These are phyloP conservation scores for Dissophora globulifera DNA, from an alignment of 192 early-diverging fungal genomes.

Conservation along the genomic window DNA sequence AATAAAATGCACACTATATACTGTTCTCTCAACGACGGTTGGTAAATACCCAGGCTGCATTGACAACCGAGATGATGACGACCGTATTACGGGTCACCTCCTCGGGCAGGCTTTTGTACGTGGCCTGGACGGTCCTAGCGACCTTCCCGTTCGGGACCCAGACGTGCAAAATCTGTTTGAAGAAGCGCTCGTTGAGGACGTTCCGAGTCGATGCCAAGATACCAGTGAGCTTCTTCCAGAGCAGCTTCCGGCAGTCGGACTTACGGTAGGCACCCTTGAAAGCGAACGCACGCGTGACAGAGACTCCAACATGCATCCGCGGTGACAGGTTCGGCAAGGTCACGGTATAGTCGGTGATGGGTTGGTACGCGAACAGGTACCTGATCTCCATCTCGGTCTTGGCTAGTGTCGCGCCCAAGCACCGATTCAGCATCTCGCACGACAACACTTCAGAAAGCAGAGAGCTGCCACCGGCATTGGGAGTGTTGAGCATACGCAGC, in stretches of 20 bases:
- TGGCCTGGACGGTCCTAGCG: conserved; percentile 50
- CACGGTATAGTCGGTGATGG: conserved; percentile 63
- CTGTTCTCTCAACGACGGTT: conserved; percentile 24
- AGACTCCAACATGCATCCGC: conserved; percentile 52
- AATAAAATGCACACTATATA: background rate
- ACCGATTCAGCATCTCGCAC: conserved; percentile 55
- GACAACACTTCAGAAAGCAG: conserved; percentile 60
- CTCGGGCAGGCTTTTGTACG: conserved; percentile 34
- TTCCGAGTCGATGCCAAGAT: conserved; percentile 54
- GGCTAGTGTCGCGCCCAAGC: conserved; percentile 54
- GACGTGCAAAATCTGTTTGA: conserved; percentile 63
- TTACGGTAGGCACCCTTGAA: conserved; percentile 49
- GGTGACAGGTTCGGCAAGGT: conserved; percentile 37
- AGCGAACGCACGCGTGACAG: conserved; percentile 61
- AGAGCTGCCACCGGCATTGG: conserved; percentile 63
- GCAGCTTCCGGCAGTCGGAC: conserved; percentile 50
- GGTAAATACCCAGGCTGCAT: conserved; percentile 53
- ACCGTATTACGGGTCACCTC: conserved; percentile 51
- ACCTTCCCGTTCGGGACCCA: conserved; percentile 59
- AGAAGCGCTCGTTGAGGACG: conserved; percentile 51
- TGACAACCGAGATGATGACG: conserved; percentile 50
- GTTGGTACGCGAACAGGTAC: conserved; percentile 52
- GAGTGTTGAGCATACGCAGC: conserved; percentile 45
- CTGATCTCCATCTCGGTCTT: conserved; percentile 65
- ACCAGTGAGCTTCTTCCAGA: conserved; percentile 56